Base-by-base conservation (phyloP, 164 flowering plant species). In the Stephania yunnanensis region DNA sequence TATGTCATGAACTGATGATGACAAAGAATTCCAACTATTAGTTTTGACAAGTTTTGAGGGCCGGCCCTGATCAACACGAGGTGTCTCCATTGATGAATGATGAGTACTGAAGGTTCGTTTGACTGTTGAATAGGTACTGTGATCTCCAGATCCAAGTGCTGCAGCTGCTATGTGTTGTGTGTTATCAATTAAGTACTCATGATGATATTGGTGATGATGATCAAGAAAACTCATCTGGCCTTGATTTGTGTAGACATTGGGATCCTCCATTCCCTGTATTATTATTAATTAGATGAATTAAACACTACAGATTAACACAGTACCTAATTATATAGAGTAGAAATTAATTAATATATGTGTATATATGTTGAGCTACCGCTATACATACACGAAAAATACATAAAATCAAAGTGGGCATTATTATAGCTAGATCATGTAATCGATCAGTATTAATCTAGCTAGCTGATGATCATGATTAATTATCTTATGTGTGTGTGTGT, bases 241-340 rank as follows among this genome's bases (percentile, higher is more conserved):
- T 73, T 87, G 89, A 19, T 84, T 75, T 55, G 82, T 73, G 71
- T 85, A 87, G 73, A 78, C 46, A n/a, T 6, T 19, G 20, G 79
- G 70, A 74, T 89, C 90, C 73, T 86, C 91, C 83, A 87, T 83
- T 76, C 82, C 95, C 93, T 89, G 81, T 20, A 65, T 36, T 36
- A 36, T 36, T 25, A 25, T 25, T 25, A 25, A 25, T 25, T 0
- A 25, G 25, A 25, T 25, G 25, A 25, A 25, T 25, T 25, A 25
- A 25, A 25, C 25, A 25, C 25, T 25, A 25, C 25, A 25, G 25
- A 36, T 36, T 36, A 36, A 36, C 42, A 50, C 25, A 25, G 25
- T 50, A 50, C 1, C 10, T 53, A 53, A 12, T 12, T 53, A 53
- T 53, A 53, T 12, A 53, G 61, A 53, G 61, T 4, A 2, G 19